Evolutionary conservation across 345 rosid species (phyloP).

Genomic region (Cardamine occulta): DNA sequence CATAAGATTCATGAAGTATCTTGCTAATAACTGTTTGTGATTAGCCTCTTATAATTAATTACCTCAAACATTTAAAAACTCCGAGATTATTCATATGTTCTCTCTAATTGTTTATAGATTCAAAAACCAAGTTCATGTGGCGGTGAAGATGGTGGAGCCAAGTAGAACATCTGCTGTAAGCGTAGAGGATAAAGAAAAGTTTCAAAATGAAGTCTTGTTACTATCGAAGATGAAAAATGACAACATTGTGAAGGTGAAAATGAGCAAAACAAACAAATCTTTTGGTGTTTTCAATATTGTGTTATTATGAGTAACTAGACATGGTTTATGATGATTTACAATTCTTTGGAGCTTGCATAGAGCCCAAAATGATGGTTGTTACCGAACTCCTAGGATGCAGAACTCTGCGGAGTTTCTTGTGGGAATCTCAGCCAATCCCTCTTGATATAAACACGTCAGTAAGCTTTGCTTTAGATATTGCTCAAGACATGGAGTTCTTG

Average conservation of each 20-base stretch:
- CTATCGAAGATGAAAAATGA: slow-evolving; percentile 56
- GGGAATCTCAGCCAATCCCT: slow-evolving; percentile 48
- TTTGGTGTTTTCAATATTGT: not conserved
- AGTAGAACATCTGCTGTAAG: slow-evolving; percentile 41
- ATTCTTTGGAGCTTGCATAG: slow-evolving; percentile 62
- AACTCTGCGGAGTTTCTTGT: slow-evolving; percentile 53
- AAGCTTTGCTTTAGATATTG: slow-evolving; percentile 59
- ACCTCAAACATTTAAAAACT: too few species aligned
- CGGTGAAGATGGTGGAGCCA: slow-evolving; percentile 61
- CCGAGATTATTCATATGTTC: not conserved
- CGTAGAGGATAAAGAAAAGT: slow-evolving; percentile 46
- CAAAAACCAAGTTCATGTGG: slow-evolving; percentile 47
- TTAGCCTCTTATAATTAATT: too few species aligned
- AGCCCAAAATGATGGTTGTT: slow-evolving; percentile 59
- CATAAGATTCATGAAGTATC: not conserved
- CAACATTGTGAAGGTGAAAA: slow-evolving; percentile 57
- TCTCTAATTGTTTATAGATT: slow-evolving; percentile 15
- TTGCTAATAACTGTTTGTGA: not conserved
- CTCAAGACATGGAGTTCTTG: slow-evolving; percentile 67
- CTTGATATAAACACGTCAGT: slow-evolving; percentile 48
- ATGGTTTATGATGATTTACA: slow-evolving; percentile 23
- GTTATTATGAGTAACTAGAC: not conserved
- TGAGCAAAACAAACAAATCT: too few species aligned
- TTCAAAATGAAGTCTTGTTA: slow-evolving; percentile 59
- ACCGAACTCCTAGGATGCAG: slow-evolving; percentile 62